Percentiles rank a stretch among this genome's conserved stretches.
These are phyloP conservation scores for Hypoxylon lenormandii DNA, from an alignment of 495 filamentous ascomycete species.

Conservation along the genomic window DNA sequence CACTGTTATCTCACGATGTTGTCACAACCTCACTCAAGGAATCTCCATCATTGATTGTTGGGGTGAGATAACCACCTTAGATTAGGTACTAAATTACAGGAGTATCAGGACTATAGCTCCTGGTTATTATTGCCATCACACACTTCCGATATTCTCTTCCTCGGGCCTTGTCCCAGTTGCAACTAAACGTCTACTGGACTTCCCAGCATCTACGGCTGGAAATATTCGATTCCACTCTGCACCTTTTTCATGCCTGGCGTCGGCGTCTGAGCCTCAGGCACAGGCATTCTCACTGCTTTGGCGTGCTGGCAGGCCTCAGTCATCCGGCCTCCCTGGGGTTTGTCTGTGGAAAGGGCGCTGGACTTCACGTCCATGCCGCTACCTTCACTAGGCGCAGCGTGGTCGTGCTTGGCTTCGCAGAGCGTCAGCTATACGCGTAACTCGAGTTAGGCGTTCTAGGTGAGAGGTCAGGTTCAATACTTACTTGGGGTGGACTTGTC, in stretches of 20 bases:
- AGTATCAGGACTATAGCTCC: no score
- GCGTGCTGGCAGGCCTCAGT: background rate
- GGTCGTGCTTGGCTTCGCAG: conserved; percentile 22
- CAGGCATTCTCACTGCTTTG: background rate
- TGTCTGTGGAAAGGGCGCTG: background rate
- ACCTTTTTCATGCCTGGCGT: conserved; percentile 2
- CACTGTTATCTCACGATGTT: conserved; percentile 13
- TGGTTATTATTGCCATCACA: no score
- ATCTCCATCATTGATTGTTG: background rate
- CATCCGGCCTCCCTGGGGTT: conserved; percentile 13
- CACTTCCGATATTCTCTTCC: background rate
- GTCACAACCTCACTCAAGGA: background rate
- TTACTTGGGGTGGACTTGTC: conserved; percentile 21
- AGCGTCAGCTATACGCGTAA: conserved; percentile 5
- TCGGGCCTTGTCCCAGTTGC: background rate
- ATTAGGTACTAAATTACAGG: no score
- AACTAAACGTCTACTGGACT: background rate
- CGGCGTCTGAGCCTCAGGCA: background rate
- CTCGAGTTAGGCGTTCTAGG: background rate
- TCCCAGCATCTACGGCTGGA: conserved; percentile 12
- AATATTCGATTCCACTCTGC: conserved; percentile 20
- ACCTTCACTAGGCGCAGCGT: conserved; percentile 4
- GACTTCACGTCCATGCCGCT: conserved; percentile 20
- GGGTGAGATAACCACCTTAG: background rate
- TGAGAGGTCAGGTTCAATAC: background rate